A percentile compares a stretch with the other conserved stretches of the same genome.
These are phyloP conservation scores for Anacardium occidentale DNA, from an alignment of 345 rosid species.

Conservation along the genomic window DNA sequence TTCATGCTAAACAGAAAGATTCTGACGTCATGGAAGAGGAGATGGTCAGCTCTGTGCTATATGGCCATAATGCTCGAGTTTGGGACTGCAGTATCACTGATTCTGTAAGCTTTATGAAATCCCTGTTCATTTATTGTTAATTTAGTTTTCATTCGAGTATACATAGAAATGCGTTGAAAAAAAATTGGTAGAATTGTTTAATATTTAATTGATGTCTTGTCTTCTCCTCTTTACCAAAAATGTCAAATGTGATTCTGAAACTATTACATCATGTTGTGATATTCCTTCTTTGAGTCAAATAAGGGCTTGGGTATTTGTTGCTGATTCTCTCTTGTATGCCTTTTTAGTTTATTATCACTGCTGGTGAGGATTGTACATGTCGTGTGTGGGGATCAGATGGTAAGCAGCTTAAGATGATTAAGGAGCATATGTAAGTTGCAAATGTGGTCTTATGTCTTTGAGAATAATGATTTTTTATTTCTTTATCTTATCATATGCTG, in stretches of 20 bases:
- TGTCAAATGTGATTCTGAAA: background rate
- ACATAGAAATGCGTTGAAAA: background rate
- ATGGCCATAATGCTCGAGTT: constrained; percentile 90
- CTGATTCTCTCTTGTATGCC: constrained; percentile 23
- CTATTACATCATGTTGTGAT: background rate
- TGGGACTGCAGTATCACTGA: constrained; percentile 90
- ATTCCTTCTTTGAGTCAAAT: background rate
- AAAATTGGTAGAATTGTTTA: too few relatives aligned
- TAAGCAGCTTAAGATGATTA: constrained; percentile 67
- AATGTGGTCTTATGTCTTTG: constrained; percentile 6
- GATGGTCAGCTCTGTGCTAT: constrained; percentile 54
- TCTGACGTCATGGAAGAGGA: constrained; percentile 30
- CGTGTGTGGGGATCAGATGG: constrained; percentile 74
- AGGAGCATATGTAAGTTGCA: constrained; percentile 76
- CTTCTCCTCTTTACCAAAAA: background rate
- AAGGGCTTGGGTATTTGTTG: background rate
- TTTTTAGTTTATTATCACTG: constrained; percentile 75
- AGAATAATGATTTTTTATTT: constrained; percentile 7
- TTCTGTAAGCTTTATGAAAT: constrained; percentile 50
- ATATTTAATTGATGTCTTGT: background rate
- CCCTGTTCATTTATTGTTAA: background rate
- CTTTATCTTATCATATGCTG: constrained; percentile 3
- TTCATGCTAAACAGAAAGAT: constrained; percentile 28
- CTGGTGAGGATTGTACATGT: constrained; percentile 94
- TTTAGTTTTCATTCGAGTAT: background rate